Evolutionary conservation across 371 early-diverging fungal species (phyloP).

Genomic region (Mortierella sp.): DNA sequence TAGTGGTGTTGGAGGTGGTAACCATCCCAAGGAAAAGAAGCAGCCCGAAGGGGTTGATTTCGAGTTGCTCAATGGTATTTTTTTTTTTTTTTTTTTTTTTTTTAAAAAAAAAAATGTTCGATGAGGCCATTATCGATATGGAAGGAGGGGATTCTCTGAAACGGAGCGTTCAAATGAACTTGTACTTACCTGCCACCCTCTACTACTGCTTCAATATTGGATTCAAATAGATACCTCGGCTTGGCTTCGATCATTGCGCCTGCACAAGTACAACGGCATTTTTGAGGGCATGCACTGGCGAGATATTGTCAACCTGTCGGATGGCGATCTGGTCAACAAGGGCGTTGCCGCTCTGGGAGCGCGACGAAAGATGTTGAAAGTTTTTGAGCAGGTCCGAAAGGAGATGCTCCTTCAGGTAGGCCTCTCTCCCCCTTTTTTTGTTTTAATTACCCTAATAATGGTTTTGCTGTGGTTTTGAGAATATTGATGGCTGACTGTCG

Average conservation of each 20-base stretch:
- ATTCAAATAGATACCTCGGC: constrained; percentile 3
- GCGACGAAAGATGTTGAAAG: constrained; percentile 93
- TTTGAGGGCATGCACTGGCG: constrained; percentile 91
- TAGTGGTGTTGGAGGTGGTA: not conserved
- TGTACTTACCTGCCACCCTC: not conserved
- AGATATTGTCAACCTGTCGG: constrained; percentile 86
- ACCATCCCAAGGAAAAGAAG: constrained; percentile 71
- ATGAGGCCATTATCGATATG: not conserved
- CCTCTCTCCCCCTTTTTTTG: too few relatives aligned
- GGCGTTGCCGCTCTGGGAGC: constrained; percentile 96
- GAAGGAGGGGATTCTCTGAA: not conserved
- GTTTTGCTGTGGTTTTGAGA: too few relatives aligned
- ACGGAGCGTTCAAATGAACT: too few relatives aligned
- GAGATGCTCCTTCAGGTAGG: constrained; percentile 8
- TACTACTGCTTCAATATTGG: too few relatives aligned
- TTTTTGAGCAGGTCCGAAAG: constrained; percentile 87
- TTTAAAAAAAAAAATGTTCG: not conserved
- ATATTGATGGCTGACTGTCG: too few relatives aligned
- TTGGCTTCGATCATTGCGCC: constrained; percentile 66
- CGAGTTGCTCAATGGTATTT: constrained; percentile 70
- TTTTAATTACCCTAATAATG: too few relatives aligned
- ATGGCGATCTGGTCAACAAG: constrained; percentile 82
- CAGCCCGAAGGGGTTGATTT: constrained; percentile 73
- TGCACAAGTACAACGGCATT: constrained; percentile 93
- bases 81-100: not conserved